phyloP scores from a whole-genome alignment of 495 filamentous ascomycete species.

The Trichoderma parareesei region DNA sequence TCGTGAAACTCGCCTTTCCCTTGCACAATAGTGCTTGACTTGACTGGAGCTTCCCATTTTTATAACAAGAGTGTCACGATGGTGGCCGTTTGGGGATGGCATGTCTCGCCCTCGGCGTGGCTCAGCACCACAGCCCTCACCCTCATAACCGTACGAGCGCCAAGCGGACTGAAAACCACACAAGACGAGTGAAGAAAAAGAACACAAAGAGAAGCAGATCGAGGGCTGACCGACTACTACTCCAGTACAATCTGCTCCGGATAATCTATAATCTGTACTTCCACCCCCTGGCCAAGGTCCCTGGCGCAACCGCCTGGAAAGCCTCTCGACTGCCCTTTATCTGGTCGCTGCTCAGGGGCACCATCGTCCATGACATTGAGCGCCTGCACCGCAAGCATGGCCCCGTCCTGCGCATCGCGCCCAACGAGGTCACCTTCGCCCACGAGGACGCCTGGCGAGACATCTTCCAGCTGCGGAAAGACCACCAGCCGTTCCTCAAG shows the following conservation, averaged over 20 bases:
- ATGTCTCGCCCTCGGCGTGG: not conserved
- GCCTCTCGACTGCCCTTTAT: conserved; percentile 34
- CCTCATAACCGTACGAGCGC: not conserved
- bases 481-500: conserved; percentile 22
- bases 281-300: conserved; percentile 39
- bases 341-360: conserved; percentile 17
- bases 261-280: conserved; percentile 38
- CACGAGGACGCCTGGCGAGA: conserved; percentile 38
- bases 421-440: conserved; percentile 42
- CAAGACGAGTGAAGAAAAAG: too few relatives aligned
- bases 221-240: not conserved
- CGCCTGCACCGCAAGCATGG: conserved; percentile 43
- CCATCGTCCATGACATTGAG: conserved; percentile 21
- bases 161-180: not conserved
- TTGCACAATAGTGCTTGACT: too few relatives aligned
- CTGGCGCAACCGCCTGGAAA: conserved; percentile 40
- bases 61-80: not conserved
- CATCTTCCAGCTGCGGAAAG: conserved; percentile 34
- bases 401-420: conserved; percentile 46
- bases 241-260: conserved; percentile 16
- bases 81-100: not conserved
- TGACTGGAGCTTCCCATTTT: too few relatives aligned
- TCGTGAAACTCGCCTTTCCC: too few relatives aligned
- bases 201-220: not conserved
- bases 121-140: not conserved